These are phyloP conservation scores for Platismatia glauca DNA, from an alignment of 495 filamentous ascomycete genomes.

Conservation along the genomic window DNA sequence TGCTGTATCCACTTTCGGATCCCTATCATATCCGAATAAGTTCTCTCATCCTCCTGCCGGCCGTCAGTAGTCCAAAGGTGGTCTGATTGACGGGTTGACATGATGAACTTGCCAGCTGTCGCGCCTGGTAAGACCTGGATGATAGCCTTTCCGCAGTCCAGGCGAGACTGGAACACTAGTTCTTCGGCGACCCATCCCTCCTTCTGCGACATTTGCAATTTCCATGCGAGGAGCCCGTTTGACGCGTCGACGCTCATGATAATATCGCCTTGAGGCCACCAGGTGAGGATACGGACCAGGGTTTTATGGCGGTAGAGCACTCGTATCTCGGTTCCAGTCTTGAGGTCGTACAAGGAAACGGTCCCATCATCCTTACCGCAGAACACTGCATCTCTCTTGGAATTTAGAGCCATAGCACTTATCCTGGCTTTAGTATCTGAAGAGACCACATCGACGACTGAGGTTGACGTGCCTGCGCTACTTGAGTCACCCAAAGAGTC, in stretches of 20 bases:
- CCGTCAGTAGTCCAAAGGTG: conserved; percentile 24
- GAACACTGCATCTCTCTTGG: conserved; percentile 18
- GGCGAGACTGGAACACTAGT: conserved; percentile 7
- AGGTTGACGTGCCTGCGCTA: conserved; percentile 13
- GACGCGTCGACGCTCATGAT: conserved; percentile 22
- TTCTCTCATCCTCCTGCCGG: conserved; percentile 5
- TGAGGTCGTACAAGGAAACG: conserved; percentile 22
- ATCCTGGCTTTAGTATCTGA: conserved; percentile 20
- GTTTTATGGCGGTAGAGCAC: conserved; percentile 25
- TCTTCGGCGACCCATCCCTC: conserved; percentile 14
- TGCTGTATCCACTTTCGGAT: conserved; percentile 25
- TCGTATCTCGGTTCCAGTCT: conserved; percentile 17
- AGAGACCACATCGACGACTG: conserved; percentile 12
- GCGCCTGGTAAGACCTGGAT: conserved; percentile 19
- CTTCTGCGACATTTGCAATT: neutral
- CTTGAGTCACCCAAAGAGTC: conserved; percentile 5
- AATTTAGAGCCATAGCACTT: conserved; percentile 21
- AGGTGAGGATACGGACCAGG: conserved; percentile 16
- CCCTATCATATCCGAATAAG: conserved; percentile 7
- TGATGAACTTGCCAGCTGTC: conserved; percentile 20
- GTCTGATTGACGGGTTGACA: conserved; percentile 24
- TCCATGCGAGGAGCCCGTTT: conserved; percentile 19
- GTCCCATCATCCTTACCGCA: conserved; percentile 28
- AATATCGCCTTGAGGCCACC: conserved; percentile 11
- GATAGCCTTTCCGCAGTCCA: conserved; percentile 16